Evolutionary conservation across 1,284 basidiomycete species (phyloP).

Genomic region (Fomitopsis betulina): DNA sequence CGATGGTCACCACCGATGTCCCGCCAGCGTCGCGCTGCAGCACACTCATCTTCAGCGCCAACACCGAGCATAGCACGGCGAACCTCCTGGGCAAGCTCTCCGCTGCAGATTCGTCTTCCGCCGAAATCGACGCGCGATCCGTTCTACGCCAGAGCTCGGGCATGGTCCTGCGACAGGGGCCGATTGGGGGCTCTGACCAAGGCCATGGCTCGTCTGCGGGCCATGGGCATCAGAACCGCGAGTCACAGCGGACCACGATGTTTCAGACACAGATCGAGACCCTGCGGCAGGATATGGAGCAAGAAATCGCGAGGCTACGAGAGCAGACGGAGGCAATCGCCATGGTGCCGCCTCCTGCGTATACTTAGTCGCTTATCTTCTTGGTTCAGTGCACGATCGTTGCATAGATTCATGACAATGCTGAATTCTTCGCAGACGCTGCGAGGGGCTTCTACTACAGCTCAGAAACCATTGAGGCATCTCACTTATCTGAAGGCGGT

Average conservation of each 20-base stretch:
- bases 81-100: neutral
- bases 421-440: too few relatives aligned
- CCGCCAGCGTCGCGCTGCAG: neutral
- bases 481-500: too few relatives aligned
- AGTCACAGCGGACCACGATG: neutral
- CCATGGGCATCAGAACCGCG: neutral
- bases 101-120: neutral
- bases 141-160: neutral
- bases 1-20: neutral
- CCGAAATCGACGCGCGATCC: neutral
- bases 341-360: neutral
- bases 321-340: neutral
- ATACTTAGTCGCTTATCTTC: neutral
- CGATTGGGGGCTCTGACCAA: neutral
- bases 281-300: neutral
- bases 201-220: neutral
- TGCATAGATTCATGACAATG: neutral
- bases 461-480: too few relatives aligned
- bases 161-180: neutral
- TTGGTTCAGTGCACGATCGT: neutral
- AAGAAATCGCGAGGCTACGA: neutral
- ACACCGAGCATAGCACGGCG: neutral
- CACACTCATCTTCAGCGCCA: neutral
- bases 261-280: neutral
- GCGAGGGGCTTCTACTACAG: too few relatives aligned